Base-by-base conservation (phyloP, 2,329 filamentous ascomycete species). In the Ilyonectria destructans region DNA sequence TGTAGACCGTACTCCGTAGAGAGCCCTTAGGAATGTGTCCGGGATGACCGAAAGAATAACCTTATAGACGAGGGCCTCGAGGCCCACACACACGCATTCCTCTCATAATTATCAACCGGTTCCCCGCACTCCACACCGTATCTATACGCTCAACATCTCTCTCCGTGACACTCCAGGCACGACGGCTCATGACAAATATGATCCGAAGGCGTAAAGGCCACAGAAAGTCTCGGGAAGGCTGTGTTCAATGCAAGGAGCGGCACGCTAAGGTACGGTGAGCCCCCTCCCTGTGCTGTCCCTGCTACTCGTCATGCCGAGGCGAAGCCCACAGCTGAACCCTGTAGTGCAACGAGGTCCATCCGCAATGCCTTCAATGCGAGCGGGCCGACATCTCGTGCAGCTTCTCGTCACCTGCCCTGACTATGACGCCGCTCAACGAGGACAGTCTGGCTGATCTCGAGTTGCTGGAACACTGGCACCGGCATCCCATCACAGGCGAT, bases 311-410 rank as follows among this genome's bases (percentile, higher is more conserved):
- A 40, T 13, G 35, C 35, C 35, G 35, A 40, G 35, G 35, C 5
- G 35, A 40, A 40, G 13, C 35, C 35, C 8, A 40, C 35, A 40
- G 35, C 35, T 40, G 35, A 40, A 40, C 35, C 12, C 12, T 13
- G 9, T 40, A 61, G 58, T 61, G 58, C 31, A 61, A 61, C 19
- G 58, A 61, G 48, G 58, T 61, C 46, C 48, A 61, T 29, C 58
- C 58, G 8, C 58, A 29, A 52, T 61, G 58, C 21, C 19, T 52
- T 26, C 21, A 54, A 23, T 61, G 58, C 58, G 19, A 61, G 33
- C 58, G 58, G n/a, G n/a, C 21, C 3, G 31, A 19, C 29, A n/a
- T 61, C 46, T 15, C 2, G 13, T 61, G 58, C 31, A 61, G 58
- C 48, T 61, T 61, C 15, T 61, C 58, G 15, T 23, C 58, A 2